A percentile compares a stretch with the other conserved stretches of the same genome.
These are phyloP conservation scores for Lactarius trivialis DNA, from an alignment of 768 basidiomycete genomes.

Conservation along the genomic window DNA sequence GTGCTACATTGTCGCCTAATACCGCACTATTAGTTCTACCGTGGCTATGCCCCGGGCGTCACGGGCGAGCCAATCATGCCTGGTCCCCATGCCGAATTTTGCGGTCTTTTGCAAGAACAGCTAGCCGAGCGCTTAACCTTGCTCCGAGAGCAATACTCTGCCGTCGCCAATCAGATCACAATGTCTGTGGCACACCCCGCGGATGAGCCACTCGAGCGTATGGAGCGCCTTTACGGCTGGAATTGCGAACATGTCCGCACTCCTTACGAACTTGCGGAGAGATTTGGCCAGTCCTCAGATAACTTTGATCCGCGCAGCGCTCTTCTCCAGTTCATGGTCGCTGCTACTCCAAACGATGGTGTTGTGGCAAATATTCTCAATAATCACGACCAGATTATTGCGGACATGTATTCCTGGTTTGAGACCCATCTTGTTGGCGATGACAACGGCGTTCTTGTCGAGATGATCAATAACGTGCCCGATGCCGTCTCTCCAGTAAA, in stretches of 20 bases:
- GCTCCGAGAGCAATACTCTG: constrained; percentile 24
- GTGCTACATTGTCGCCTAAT: not conserved
- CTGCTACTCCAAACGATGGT: constrained; percentile 51
- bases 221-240: constrained; percentile 44
- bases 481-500: constrained; percentile 78
- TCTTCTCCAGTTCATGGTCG: constrained; percentile 72
- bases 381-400: constrained; percentile 45
- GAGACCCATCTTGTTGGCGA: constrained; percentile 41
- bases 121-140: constrained; percentile 30
- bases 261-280: constrained; percentile 33
- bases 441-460: constrained; percentile 34
- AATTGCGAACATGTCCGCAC: constrained; percentile 51
- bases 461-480: constrained; percentile 57
- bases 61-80: constrained; percentile 23
- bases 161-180: constrained; percentile 28
- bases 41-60: constrained; percentile 45
- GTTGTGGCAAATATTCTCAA: constrained; percentile 44
- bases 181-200: constrained; percentile 31
- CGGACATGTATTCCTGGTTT: constrained; percentile 41
- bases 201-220: constrained; percentile 27
- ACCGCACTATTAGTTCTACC: constrained; percentile 55
- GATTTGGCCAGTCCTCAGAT: not conserved
- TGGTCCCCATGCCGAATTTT: constrained; percentile 47
- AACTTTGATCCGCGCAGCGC: constrained; percentile 43
- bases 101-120: constrained; percentile 38